Conservation (phyloP, 371 early-diverging fungal species). For the Apophysomyces elegans region DNA sequence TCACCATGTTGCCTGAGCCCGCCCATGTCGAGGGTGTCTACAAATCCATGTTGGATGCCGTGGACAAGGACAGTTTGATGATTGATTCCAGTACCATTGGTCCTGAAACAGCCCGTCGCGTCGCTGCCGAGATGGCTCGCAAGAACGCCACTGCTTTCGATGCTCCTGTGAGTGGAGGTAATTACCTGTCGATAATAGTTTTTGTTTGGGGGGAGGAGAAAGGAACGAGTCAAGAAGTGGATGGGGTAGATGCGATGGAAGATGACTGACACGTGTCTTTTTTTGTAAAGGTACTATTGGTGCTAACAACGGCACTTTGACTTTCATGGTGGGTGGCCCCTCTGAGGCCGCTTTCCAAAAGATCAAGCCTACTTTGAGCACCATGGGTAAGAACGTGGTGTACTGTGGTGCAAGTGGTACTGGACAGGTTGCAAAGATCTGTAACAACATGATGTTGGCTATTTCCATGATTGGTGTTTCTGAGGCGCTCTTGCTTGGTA, state of each 20-base stretch:
- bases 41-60: constrained; percentile 62
- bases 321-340: constrained; percentile 96
- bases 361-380: constrained; percentile 67
- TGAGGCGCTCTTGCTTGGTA: constrained; percentile 92
- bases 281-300: constrained; percentile 72
- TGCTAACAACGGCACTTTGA: constrained; percentile 90
- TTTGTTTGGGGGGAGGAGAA: no score
- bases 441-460: constrained; percentile 97
- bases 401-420: constrained; percentile 88
- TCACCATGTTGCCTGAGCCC: constrained; percentile 94
- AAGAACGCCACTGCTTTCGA: constrained; percentile 81
- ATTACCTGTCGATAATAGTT: background rate
- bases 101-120: constrained; percentile 68
- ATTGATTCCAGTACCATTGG: constrained; percentile 96
- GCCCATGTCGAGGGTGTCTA: constrained; percentile 83
- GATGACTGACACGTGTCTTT: background rate
- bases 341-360: constrained; percentile 60
- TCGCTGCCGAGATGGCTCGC: constrained; percentile 59
- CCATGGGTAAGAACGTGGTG: constrained; percentile 96
- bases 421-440: constrained; percentile 95
- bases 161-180: constrained; percentile 96
- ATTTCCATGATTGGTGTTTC: constrained; percentile 92
- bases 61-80: constrained; percentile 59
- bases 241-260: background rate
- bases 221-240: no score